Percentiles rank a stretch among this genome's conserved stretches.
These are phyloP conservation scores for Trichoderma asperelloides DNA, from an alignment of 495 filamentous ascomycete species.

Conservation along the genomic window DNA sequence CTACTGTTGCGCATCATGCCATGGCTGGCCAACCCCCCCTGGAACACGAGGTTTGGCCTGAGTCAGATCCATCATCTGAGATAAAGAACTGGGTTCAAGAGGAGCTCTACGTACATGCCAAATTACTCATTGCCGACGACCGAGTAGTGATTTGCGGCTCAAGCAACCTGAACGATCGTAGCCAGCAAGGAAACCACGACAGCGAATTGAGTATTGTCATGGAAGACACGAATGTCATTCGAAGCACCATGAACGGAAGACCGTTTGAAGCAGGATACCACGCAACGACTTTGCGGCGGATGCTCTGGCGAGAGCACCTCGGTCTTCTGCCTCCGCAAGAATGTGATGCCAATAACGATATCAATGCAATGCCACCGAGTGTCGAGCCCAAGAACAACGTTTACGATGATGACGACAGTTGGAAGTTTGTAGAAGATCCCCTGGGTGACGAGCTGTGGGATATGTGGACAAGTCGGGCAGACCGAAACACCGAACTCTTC, in stretches of 20 bases:
- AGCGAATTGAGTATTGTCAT: slow-evolving; percentile 89
- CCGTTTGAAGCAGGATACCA: slow-evolving; percentile 65
- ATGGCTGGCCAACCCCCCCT: slow-evolving; percentile 63
- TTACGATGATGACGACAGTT: slow-evolving; percentile 50
- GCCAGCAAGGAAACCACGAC: slow-evolving; percentile 82
- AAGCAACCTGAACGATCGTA: slow-evolving; percentile 90
- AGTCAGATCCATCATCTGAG: slow-evolving; percentile 56
- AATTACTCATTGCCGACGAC: slow-evolving; percentile 82
- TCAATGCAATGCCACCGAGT: slow-evolving; percentile 75
- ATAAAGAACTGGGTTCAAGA: slow-evolving; percentile 86
- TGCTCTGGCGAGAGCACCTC: slow-evolving; percentile 89
- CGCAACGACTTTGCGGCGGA: slow-evolving; percentile 71
- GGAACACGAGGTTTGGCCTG: slow-evolving; percentile 64
- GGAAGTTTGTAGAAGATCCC: slow-evolving; percentile 76
- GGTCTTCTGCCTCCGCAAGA: slow-evolving; percentile 70
- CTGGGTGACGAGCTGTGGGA: slow-evolving; percentile 74
- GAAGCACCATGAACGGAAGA: slow-evolving; percentile 68
- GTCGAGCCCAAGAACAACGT: slow-evolving; percentile 59
- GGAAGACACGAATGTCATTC: slow-evolving; percentile 70
- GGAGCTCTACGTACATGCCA: slow-evolving; percentile 88
- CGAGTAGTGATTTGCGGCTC: slow-evolving; percentile 73
- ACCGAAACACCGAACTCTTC: slow-evolving; percentile 75
- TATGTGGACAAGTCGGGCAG: slow-evolving; percentile 69
- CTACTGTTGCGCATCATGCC: slow-evolving; percentile 69
- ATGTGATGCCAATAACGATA: slow-evolving; percentile 59